A percentile compares a stretch with the other conserved stretches of the same genome.
phyloP scores from a whole-genome alignment of 345 rosid genomes.

The Mallotus nudiflorus region DNA sequence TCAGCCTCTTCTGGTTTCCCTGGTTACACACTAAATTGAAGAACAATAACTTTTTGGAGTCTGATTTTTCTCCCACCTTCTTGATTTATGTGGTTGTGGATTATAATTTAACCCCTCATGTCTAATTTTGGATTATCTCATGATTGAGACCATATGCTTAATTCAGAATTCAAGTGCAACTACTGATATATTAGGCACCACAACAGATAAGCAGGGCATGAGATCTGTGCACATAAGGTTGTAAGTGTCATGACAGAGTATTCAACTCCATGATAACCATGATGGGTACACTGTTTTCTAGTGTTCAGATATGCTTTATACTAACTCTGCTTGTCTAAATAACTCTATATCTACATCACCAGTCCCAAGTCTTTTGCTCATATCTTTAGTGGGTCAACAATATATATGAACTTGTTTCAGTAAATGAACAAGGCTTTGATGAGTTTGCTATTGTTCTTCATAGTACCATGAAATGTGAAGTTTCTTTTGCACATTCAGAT shows the following conservation, averaged over 20 bases:
- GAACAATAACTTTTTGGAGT: not conserved
- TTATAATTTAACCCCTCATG: not conserved
- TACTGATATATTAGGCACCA: not conserved
- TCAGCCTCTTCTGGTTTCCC: not conserved
- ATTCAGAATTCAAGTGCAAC: conserved; percentile 1
- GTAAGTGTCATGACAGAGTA: not conserved
- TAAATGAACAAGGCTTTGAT: not conserved
- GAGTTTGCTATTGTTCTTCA: not conserved
- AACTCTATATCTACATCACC: not conserved
- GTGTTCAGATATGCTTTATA: not conserved
- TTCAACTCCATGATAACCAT: not conserved
- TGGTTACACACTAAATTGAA: too few relatives aligned
- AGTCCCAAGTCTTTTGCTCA: not conserved
- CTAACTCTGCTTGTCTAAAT: not conserved
- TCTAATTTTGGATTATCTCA: not conserved
- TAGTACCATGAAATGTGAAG: not conserved
- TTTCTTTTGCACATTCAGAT: too few relatives aligned
- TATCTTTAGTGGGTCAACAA: not conserved
- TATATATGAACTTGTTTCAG: not conserved
- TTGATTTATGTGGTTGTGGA: not conserved
- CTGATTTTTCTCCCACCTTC: not conserved
- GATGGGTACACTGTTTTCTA: not conserved
- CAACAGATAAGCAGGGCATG: not conserved
- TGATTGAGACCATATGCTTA: not conserved
- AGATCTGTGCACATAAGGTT: not conserved